Evolutionary conservation across 306 rosid genomes (phyloP), one percentile per base, ranked within the genome.

Genomic region (Dryas alaskensis): DNA sequence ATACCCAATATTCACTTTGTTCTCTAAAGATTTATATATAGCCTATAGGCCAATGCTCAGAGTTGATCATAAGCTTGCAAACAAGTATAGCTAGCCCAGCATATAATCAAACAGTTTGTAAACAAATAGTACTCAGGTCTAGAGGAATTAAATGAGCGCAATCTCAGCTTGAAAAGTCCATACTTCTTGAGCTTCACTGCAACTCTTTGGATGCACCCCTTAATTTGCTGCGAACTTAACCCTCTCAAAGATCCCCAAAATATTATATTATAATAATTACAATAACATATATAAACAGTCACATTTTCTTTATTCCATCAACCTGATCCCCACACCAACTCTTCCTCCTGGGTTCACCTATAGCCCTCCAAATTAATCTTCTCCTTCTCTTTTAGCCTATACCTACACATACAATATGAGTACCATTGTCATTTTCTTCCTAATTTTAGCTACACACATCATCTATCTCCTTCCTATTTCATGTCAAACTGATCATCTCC

Each of bases 151-250:
- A 2, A 1, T 31, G 37, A 31, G 49, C 62, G 4, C 7, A 37
- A 10, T 62, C 17, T 75, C 48, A 40, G 53, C 39, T 22, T 8
- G 60, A n/a, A 46, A 40, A 67, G 59, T 46, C 55, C 85, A 78
- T 62, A 78, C 80, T 83, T 81, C 80, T 81, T 78, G 89, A 75
- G 54, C 70, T 66, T 72, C 79, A 74, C 70, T 44, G 74, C 86
- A 53, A 45, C 67, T 58, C 75, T 58, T 69, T 59, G 57, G 57
- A 45, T 55, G 75, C 65, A 40, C 40, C 65, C 19, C 10, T 72
- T 31, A 31, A 31, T 71, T 57, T 4, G 27, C 55, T 44, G 65
- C 31, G 14, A 58, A 54, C 27, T 73, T 10, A 6, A 51, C 80
- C 48, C 37, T 67, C 45, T 68, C 43, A 45, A 31, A 31, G 37